Evolutionary conservation across 108 stramenopile genomes (phyloP).

Genomic region (Pseudonitzschia multistriata): DNA sequence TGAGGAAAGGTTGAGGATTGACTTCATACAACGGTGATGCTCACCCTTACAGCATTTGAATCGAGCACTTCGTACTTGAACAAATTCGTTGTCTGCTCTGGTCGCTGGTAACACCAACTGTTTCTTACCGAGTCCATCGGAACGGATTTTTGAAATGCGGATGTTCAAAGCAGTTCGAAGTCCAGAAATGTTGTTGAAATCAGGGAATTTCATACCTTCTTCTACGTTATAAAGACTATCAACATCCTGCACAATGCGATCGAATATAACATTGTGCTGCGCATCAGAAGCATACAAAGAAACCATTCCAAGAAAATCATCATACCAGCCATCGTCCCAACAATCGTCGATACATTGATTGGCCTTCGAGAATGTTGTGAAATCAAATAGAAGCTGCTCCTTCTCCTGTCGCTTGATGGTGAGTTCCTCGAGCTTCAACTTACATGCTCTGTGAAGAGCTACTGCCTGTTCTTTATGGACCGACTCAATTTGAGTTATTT

Average conservation of each 20-base stretch:
- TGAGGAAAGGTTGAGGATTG: conserved; percentile 24
- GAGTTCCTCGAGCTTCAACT: conserved; percentile 21
- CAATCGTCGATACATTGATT: conserved; percentile 7
- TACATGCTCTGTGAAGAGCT: conserved; percentile 34
- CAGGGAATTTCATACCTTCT: conserved; percentile 36
- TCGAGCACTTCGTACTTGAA: conserved; percentile 15
- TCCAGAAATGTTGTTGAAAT: conserved; percentile 37
- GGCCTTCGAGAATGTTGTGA: neutral
- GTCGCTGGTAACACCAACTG: neutral
- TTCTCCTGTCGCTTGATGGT: conserved; percentile 17
- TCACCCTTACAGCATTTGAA: conserved; percentile 26
- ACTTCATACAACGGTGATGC: conserved; percentile 21
- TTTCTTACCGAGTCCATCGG: conserved; percentile 25
- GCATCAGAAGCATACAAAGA: conserved; percentile 30
- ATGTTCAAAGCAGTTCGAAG: conserved; percentile 37
- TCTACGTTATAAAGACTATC: conserved; percentile 12
- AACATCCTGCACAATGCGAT: conserved; percentile 38
- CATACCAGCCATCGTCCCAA: conserved; percentile 54
- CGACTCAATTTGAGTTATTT: conserved; percentile 34
- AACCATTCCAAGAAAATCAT: conserved; percentile 42
- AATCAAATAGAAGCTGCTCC: conserved; percentile 23
- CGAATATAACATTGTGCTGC: conserved; percentile 36
- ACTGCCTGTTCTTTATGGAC: conserved; percentile 41
- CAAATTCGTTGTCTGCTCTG: conserved; percentile 17
- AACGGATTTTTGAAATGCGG: conserved; percentile 30